Conservation (phyloP, 139 green algal species). For the Coelastrella sp. region DNA sequence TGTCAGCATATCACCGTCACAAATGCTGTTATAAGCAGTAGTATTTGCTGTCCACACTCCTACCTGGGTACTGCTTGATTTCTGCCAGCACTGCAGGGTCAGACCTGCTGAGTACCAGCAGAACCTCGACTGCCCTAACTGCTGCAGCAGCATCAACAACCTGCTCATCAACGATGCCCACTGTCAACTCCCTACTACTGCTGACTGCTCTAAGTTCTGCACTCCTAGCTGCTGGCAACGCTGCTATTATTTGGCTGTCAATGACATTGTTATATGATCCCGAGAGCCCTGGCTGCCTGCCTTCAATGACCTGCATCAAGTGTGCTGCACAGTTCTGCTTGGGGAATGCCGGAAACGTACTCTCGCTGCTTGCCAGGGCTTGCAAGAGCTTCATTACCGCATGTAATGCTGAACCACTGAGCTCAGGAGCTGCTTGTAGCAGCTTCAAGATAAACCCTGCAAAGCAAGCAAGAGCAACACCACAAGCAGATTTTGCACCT, state of each 20-base stretch:
- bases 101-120: slow-evolving; percentile 1
- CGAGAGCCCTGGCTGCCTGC: not conserved
- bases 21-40: no score
- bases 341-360: not conserved
- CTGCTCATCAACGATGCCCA: not conserved
- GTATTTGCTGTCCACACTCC: not conserved
- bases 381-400: slow-evolving; percentile 40
- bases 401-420: slow-evolving; percentile 4
- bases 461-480: not conserved
- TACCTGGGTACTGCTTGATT: slow-evolving; percentile 30
- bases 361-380: not conserved
- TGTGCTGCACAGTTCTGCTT: not conserved
- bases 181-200: not conserved
- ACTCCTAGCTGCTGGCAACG: not conserved
- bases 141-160: not conserved
- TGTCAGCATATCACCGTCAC: no score
- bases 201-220: not conserved
- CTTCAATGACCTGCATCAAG: slow-evolving; percentile 21
- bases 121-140: slow-evolving; percentile 9
- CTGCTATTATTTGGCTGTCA: not conserved
- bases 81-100: not conserved
- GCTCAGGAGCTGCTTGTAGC: slow-evolving; percentile 10
- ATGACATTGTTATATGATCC: not conserved
- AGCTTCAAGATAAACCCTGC: slow-evolving; percentile 10
- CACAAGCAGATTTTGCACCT: not conserved